Evolutionary conservation across 169 alveolate genomes (phyloP).

Genomic region (Miamiensis avidus): DNA sequence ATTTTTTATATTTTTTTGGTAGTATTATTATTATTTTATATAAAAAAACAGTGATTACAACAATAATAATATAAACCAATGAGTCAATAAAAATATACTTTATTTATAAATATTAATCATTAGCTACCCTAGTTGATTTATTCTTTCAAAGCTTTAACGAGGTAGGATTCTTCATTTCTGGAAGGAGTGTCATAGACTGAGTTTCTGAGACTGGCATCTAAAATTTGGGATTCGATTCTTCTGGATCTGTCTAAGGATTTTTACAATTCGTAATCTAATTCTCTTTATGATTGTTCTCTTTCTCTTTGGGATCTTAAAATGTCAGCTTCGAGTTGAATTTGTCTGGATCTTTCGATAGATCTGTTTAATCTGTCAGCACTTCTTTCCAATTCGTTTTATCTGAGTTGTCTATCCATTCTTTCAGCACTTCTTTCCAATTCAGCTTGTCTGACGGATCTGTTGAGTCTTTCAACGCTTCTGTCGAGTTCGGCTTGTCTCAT

Average conservation of each 20-base stretch:
- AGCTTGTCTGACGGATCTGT: not conserved
- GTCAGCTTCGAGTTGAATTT: not conserved
- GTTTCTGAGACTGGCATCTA: not conserved
- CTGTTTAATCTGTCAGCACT: not conserved
- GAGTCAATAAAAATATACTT: too few species aligned
- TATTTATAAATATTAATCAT: too few species aligned
- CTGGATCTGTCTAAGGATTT: not conserved
- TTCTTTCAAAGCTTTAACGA: slow-evolving; percentile 38
- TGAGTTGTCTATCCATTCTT: too few species aligned
- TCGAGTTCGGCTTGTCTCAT: not conserved
- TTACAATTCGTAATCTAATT: not conserved
- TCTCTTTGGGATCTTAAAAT: slow-evolving; percentile 8
- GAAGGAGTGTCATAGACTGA: not conserved
- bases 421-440: not conserved
- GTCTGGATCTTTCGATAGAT: not conserved
- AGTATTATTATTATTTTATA: too few species aligned
- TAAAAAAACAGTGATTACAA: too few species aligned
- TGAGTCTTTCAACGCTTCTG: not conserved
- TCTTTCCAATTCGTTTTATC: not conserved
- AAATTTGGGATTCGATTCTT: not conserved
- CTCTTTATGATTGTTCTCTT: not conserved
- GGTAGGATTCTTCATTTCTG: slow-evolving; percentile 38
- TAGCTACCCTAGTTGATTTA: slow-evolving; percentile 7
- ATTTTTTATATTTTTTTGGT: too few species aligned
- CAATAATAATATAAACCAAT: too few species aligned